A percentile compares a stretch with the other conserved stretches of the same genome.
Conservation (phyloP, 164 flowering plant species). For the Vitis cinerea region DNA sequence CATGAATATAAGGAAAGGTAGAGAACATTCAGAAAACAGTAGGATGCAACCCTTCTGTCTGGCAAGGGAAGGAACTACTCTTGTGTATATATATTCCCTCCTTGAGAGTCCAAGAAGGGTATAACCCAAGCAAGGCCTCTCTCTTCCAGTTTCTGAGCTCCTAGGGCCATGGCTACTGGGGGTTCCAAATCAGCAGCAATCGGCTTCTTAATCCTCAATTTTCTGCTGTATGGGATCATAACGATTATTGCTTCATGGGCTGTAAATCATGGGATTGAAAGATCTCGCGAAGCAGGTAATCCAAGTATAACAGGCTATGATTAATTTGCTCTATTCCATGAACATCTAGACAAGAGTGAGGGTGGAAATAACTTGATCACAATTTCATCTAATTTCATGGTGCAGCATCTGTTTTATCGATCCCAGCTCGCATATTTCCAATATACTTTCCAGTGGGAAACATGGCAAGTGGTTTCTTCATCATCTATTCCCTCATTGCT, state of each 20-base stretch:
- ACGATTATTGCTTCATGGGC: conserved; percentile 67
- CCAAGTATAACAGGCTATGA: neutral
- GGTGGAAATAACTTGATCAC: no score
- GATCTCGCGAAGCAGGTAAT: conserved; percentile 57
- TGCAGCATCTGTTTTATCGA: conserved; percentile 49
- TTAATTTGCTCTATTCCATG: neutral
- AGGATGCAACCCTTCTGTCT: neutral
- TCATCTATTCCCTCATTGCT: conserved; percentile 64
- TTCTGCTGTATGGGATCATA: conserved; percentile 52
- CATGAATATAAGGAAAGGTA: neutral
- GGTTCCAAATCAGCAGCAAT: conserved; percentile 58
- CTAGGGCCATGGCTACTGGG: conserved; percentile 58
- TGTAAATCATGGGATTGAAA: conserved; percentile 59
- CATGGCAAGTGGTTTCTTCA: conserved; percentile 80
- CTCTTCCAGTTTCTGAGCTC: neutral
- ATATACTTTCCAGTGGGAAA: conserved; percentile 81
- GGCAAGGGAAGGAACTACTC: conserved; percentile 1
- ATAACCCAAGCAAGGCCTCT: neutral
- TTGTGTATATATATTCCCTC: conserved; percentile 6
- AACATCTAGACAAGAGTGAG: no score
- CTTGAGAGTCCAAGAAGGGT: neutral
- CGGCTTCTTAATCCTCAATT: conserved; percentile 52
- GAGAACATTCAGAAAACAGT: no score
- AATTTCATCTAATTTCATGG: no score
- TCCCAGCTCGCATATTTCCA: conserved; percentile 68